phyloP scores from a whole-genome alignment of 2,329 filamentous ascomycete genomes.

The Cadophora sp. region DNA sequence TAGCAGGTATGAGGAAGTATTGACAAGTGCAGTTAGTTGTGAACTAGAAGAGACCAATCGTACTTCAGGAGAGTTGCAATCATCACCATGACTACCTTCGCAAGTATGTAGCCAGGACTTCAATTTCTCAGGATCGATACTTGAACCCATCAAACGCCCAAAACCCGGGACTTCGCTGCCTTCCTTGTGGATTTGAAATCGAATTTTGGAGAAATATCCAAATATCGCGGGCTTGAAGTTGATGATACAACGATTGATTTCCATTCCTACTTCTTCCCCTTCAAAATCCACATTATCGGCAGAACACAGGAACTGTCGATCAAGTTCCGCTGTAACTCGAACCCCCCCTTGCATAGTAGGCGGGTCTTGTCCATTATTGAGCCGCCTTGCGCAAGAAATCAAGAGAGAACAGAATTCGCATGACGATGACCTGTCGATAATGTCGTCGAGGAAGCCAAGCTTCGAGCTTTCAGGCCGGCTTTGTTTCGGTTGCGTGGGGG shows the following conservation, averaged over 20 bases:
- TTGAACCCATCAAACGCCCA: conserved; percentile 8
- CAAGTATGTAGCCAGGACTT: conserved; percentile 11
- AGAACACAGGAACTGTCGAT: conserved; percentile 6
- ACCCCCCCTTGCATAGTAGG: not conserved
- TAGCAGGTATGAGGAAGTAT: not conserved
- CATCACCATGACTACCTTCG: not conserved
- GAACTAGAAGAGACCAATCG: no score
- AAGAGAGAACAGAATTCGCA: conserved; percentile 10
- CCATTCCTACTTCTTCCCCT: not conserved
- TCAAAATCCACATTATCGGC: not conserved
- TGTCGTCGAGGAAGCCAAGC: conserved; percentile 7
- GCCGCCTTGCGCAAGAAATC: conserved; percentile 9
- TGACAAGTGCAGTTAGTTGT: no score
- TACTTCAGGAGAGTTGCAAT: conserved; percentile 15
- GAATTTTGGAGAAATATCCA: conserved; percentile 11
- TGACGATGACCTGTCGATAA: conserved; percentile 4
- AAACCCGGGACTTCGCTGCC: not conserved
- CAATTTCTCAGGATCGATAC: not conserved
- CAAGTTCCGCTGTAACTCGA: conserved; percentile 9
- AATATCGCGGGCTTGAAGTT: conserved; percentile 17
- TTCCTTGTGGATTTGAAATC: conserved; percentile 15
- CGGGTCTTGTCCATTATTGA: conserved; percentile 5
- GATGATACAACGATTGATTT: not conserved
- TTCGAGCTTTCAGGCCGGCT: not conserved
- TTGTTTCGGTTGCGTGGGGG: no score